Conservation (phyloP, 2,329 filamentous ascomycete genomes). For the Didymella arachidicola region DNA sequence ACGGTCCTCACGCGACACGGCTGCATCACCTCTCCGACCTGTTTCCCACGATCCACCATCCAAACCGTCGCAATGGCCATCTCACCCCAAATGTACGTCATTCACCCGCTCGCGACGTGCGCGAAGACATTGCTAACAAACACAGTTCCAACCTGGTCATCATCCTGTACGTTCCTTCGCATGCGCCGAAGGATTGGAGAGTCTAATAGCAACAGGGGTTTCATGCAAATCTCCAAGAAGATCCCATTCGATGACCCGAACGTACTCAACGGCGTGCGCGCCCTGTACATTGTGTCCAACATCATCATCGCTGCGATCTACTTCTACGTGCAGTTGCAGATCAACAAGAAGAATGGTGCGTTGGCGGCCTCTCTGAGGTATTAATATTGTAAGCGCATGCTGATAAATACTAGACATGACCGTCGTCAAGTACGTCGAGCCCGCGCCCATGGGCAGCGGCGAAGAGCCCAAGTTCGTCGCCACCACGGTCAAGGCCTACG, state of each 20-base stretch:
- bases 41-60: background rate
- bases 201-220: constrained; percentile 57
- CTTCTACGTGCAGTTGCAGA: constrained; percentile 81
- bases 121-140: constrained; percentile 35
- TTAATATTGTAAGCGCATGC: background rate
- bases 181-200: constrained; percentile 2
- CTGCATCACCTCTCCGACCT: background rate
- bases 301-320: constrained; percentile 85
- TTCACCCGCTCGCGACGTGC: background rate
- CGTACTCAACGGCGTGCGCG: constrained; percentile 70
- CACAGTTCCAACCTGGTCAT: constrained; percentile 50
- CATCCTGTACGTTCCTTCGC: constrained; percentile 36
- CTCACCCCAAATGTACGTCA: constrained; percentile 49
- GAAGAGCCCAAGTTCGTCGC: constrained; percentile 97
- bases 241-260: constrained; percentile 91
- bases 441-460: constrained; percentile 86
- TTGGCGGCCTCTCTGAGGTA: background rate
- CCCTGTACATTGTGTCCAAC: constrained; percentile 73
- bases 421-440: constrained; percentile 98
- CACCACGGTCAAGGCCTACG: constrained; percentile 96
- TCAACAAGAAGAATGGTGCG: constrained; percentile 97
- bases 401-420: constrained; percentile 77
- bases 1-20: background rate
- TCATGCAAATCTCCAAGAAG: constrained; percentile 98
- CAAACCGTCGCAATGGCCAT: constrained; percentile 43